phyloP scores from a whole-genome alignment of 2,329 filamentous ascomycete species.

The Pseudogymnoascus sp. region DNA sequence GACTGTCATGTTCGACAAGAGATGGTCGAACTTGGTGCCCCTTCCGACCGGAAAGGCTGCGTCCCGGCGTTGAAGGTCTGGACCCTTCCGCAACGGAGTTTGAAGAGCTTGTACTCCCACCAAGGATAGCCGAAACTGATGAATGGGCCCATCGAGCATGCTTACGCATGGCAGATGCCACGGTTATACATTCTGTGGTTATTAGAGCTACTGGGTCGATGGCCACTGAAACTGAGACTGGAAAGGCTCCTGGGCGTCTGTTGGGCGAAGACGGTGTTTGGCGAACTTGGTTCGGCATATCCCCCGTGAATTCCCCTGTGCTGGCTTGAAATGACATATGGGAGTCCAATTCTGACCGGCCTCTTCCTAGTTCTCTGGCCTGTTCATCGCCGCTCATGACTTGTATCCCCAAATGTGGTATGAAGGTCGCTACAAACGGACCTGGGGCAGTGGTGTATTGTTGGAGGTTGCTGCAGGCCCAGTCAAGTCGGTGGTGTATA shows the following conservation, averaged over 20 bases:
- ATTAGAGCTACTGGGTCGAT: slow-evolving; percentile 88
- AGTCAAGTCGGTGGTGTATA: background rate
- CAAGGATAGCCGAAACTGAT: slow-evolving; percentile 90
- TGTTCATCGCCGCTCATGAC: slow-evolving; percentile 7
- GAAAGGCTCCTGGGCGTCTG: slow-evolving; percentile 19
- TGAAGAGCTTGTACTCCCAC: slow-evolving; percentile 49
- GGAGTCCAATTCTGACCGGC: background rate
- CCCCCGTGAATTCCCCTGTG: background rate
- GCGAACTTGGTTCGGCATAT: background rate
- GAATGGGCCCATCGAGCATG: slow-evolving; percentile 93
- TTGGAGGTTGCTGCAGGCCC: background rate
- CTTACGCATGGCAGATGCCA: slow-evolving; percentile 97
- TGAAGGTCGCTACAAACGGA: background rate
- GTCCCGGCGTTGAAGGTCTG: slow-evolving; percentile 32
- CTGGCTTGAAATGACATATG: background rate
- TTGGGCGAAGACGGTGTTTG: background rate
- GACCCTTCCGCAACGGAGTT: slow-evolving; percentile 45
- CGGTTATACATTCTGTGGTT: slow-evolving; percentile 96
- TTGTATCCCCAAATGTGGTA: background rate
- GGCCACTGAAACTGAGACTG: slow-evolving; percentile 71
- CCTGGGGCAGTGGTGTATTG: background rate
- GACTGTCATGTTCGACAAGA: slow-evolving; percentile 40
- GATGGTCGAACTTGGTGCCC: slow-evolving; percentile 19
- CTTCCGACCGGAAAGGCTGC: slow-evolving; percentile 20
- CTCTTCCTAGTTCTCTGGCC: background rate